These are phyloP conservation scores for Candida tunisiensis DNA, from an alignment of 1,139 yeast genomes.

Conservation along the genomic window DNA sequence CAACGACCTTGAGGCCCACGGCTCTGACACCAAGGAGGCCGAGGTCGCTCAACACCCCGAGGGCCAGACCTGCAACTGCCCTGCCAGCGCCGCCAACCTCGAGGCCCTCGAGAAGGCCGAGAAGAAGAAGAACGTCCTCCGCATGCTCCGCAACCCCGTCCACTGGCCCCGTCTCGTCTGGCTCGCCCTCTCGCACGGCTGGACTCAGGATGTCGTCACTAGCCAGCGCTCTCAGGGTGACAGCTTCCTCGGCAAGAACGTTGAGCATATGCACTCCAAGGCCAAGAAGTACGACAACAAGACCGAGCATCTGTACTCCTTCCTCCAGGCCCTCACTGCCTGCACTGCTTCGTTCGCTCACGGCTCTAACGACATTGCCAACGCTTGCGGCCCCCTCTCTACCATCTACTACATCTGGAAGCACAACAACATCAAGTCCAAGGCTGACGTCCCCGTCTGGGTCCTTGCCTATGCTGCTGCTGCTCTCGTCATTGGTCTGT, in stretches of 20 bases:
- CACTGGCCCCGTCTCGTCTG: slow-evolving; percentile 37
- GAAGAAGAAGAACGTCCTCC: slow-evolving; percentile 3
- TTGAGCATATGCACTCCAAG: slow-evolving; percentile 33
- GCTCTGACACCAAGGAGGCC: slow-evolving; percentile 1
- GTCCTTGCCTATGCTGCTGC: slow-evolving; percentile 52
- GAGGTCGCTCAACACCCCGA: neutral
- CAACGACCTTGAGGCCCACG: neutral
- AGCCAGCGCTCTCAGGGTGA: slow-evolving; percentile 25
- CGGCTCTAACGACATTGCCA: slow-evolving; percentile 68
- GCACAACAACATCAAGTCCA: slow-evolving; percentile 28
- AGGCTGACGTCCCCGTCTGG: slow-evolving; percentile 57
- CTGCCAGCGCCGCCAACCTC: neutral
- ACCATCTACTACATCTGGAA: slow-evolving; percentile 50
- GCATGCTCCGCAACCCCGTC: slow-evolving; percentile 19
- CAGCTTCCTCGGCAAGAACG: slow-evolving; percentile 14
- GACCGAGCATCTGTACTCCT: slow-evolving; percentile 52
- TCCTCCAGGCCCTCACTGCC: slow-evolving; percentile 59
- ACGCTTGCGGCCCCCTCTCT: slow-evolving; percentile 64
- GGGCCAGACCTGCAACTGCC: neutral
- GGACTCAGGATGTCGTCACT: slow-evolving; percentile 44
- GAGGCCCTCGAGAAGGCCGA: slow-evolving; percentile 1
- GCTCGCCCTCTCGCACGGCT: slow-evolving; percentile 40
- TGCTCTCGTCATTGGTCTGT: slow-evolving; percentile 49
- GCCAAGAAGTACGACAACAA: slow-evolving; percentile 58
- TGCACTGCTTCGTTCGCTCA: slow-evolving; percentile 73